phyloP scores from a whole-genome alignment of 768 basidiomycete species.

The Tylopilus plumbeoviolaceoides region DNA sequence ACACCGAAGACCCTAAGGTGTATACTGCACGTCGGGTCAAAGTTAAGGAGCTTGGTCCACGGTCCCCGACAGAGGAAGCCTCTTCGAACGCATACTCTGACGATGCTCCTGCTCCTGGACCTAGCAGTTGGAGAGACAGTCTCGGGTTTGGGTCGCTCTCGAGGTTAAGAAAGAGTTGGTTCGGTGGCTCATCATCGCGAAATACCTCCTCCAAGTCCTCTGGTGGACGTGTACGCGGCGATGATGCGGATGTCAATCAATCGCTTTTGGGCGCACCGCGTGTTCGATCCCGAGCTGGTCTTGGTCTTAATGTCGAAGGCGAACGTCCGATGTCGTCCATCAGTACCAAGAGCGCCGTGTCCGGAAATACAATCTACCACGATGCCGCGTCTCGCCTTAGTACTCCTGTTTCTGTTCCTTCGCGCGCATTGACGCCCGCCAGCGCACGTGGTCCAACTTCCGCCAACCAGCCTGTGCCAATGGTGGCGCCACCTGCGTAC shows the following conservation, averaged over 20 bases:
- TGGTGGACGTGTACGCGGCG: slow-evolving; percentile 24
- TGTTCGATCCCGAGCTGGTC: slow-evolving; percentile 27
- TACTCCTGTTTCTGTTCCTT: slow-evolving; percentile 40
- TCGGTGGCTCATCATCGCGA: slow-evolving; percentile 36
- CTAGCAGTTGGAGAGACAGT: slow-evolving; percentile 30
- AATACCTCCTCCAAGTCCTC: slow-evolving; percentile 30
- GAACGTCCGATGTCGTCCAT: slow-evolving; percentile 54
- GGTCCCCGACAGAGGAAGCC: slow-evolving; percentile 22
- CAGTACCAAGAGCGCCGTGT: slow-evolving; percentile 50
- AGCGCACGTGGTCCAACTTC: slow-evolving; percentile 20
- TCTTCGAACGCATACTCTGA: slow-evolving; percentile 5
- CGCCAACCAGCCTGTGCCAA: slow-evolving; percentile 14
- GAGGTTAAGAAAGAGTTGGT: slow-evolving; percentile 57
- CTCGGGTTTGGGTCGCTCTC: slow-evolving; percentile 50
- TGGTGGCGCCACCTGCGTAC: slow-evolving; percentile 30
- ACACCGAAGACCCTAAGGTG: slow-evolving; percentile 30
- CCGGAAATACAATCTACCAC: slow-evolving; percentile 57
- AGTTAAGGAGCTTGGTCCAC: slow-evolving; percentile 31
- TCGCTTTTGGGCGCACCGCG: slow-evolving; percentile 30
- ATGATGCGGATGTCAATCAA: slow-evolving; percentile 47
- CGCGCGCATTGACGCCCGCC: slow-evolving; percentile 46
- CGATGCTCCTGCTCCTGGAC: slow-evolving; percentile 22
- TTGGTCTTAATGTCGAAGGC: slow-evolving; percentile 38
- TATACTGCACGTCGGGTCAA: slow-evolving; percentile 39
- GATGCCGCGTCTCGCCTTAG: slow-evolving; percentile 50